Percentiles rank a stretch among this genome's conserved stretches.
Evolutionary conservation across 768 basidiomycete genomes (phyloP).

Genomic region (Amanita muscaria): DNA sequence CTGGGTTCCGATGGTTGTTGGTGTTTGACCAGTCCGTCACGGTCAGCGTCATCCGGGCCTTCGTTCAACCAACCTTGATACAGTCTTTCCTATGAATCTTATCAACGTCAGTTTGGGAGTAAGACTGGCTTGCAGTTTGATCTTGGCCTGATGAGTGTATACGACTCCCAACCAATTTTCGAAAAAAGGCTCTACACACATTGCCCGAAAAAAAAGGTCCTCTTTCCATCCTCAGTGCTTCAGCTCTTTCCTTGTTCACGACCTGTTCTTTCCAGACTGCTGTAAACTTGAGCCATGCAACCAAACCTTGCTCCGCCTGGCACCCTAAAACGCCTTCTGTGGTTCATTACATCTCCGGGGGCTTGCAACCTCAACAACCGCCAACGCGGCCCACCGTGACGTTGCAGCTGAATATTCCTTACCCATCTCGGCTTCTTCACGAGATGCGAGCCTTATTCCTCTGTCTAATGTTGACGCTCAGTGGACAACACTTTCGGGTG

Average conservation of each 20-base stretch:
- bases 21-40: no score
- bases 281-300: slow-evolving; percentile 29
- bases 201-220: no score
- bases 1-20: no score
- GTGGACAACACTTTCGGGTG: slow-evolving; percentile 62
- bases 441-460: slow-evolving; percentile 41
- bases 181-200: no score
- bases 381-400: slow-evolving; percentile 10
- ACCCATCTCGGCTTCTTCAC: slow-evolving; percentile 20
- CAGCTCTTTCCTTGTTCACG: background rate
- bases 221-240: no score
- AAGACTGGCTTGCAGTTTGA: no score
- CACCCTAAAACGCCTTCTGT: slow-evolving; percentile 34
- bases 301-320: slow-evolving; percentile 49
- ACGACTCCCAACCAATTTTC: no score
- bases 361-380: slow-evolving; percentile 13
- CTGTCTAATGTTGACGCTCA: slow-evolving; percentile 90
- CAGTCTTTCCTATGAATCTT: no score
- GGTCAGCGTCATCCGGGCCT: no score
- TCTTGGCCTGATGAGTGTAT: no score
- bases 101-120: no score
- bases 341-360: slow-evolving; percentile 16
- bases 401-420: slow-evolving; percentile 22
- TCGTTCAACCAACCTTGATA: no score
- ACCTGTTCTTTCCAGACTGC: background rate